phyloP scores from a whole-genome alignment of 345 rosid genomes.

The Eucalyptus sp. region DNA sequence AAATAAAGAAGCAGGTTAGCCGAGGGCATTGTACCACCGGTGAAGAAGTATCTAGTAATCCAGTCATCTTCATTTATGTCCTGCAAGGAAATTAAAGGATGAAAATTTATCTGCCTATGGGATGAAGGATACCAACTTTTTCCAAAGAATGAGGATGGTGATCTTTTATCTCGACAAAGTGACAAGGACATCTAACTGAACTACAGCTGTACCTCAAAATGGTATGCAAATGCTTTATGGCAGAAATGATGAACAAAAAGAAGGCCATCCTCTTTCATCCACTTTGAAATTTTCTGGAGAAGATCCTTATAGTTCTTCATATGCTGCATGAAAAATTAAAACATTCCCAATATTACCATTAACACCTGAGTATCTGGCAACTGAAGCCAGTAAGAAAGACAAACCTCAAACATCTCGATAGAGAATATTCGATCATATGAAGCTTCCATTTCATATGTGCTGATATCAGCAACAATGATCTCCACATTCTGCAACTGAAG shows the following conservation, averaged over 20 bases:
- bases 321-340: constrained; percentile 29
- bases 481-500: constrained; percentile 56
- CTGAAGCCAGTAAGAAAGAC: background rate
- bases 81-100: constrained; percentile 4
- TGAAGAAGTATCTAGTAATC: constrained; percentile 82
- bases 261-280: constrained; percentile 78
- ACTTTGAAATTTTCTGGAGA: constrained; percentile 59
- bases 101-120: background rate
- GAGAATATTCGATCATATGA: constrained; percentile 61
- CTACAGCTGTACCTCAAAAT: constrained; percentile 49
- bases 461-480: constrained; percentile 70
- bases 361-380: background rate
- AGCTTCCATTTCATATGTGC: constrained; percentile 68
- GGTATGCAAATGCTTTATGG: constrained; percentile 76
- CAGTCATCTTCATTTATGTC: constrained; percentile 84
- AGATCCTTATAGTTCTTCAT: constrained; percentile 79
- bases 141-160: background rate
- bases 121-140: background rate
- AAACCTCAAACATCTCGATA: constrained; percentile 88
- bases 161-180: background rate
- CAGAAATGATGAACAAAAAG: constrained; percentile 85
- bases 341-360: background rate
- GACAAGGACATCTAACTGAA: background rate
- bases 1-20: constrained; percentile 84
- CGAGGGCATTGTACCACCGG: constrained; percentile 87